Evolutionary conservation across 139 green algal genomes (phyloP).

Genomic region (Chlamydomonas schloesseri): DNA sequence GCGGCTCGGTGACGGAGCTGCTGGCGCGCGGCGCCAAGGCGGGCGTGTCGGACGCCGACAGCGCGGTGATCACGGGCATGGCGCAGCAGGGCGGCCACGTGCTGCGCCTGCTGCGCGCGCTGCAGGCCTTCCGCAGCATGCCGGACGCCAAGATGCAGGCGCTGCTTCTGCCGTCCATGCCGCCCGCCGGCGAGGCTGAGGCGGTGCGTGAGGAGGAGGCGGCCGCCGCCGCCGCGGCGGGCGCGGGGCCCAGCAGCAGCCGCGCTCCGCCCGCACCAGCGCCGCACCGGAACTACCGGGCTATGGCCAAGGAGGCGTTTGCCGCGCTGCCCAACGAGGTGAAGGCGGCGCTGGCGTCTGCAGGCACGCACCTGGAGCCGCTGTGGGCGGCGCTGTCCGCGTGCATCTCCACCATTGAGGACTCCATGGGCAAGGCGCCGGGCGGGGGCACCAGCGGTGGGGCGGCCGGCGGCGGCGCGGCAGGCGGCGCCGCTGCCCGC

Average conservation of each 20-base stretch:
- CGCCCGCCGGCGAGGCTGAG: neutral
- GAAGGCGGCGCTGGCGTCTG: neutral
- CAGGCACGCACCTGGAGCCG: constrained; percentile 46
- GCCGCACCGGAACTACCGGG: neutral
- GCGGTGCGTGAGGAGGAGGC: neutral
- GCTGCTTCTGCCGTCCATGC: constrained; percentile 17
- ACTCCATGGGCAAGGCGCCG: constrained; percentile 5
- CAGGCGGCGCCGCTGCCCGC: neutral
- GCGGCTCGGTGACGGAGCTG: constrained; percentile 41
- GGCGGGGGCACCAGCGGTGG: neutral
- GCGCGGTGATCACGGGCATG: constrained; percentile 47
- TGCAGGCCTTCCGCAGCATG: constrained; percentile 66
- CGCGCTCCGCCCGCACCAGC: neutral
- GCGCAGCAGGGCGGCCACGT: constrained; percentile 64
- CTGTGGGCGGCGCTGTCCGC: constrained; percentile 70
- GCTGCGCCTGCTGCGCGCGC: constrained; percentile 78
- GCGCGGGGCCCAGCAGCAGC: neutral
- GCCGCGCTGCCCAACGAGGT: constrained; percentile 1
- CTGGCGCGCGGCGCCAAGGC: constrained; percentile 49
- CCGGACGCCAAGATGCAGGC: constrained; percentile 26
- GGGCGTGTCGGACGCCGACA: constrained; percentile 47
- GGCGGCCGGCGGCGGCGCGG: neutral
- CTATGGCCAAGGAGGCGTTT: constrained; percentile 5
- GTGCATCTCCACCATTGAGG: constrained; percentile 64
- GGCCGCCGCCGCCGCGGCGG: neutral